Evolutionary conservation across 805 yeast genomes (phyloP).

Genomic region (Osmozyma mogii): DNA sequence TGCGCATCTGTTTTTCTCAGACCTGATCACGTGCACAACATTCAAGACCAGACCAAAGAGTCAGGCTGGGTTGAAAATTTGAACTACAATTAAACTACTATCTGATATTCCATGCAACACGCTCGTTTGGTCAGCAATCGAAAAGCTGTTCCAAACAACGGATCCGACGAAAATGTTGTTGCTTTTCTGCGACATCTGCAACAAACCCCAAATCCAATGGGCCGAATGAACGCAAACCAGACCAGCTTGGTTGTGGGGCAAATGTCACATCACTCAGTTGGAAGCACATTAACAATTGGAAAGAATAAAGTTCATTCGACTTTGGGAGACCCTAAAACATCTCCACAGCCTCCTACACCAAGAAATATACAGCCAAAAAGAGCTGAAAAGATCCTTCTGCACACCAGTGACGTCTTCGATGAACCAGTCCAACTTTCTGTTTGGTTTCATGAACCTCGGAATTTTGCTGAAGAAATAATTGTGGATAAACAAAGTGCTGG

Average conservation of each 20-base stretch:
- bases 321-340: not conserved
- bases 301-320: conserved; percentile 2
- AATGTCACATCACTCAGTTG: conserved; percentile 12
- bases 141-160: too few species aligned
- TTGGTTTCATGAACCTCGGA: conserved; percentile 66
- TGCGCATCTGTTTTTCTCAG: too few species aligned
- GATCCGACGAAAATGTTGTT: conserved; percentile 4
- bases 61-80: too few species aligned
- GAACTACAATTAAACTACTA: too few species aligned
- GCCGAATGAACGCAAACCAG: conserved; percentile 4
- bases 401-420: conserved; percentile 1
- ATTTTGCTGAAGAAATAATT: conserved; percentile 50
- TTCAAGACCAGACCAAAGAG: too few species aligned
- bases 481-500: conserved; percentile 54
- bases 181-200: conserved; percentile 9
- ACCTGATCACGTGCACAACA: too few species aligned
- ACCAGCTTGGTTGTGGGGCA: conserved; percentile 8
- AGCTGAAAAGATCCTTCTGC: conserved; percentile 2
- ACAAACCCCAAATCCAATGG: conserved; percentile 1
- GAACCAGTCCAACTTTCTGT: conserved; percentile 30
- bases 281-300: conserved; percentile 12
- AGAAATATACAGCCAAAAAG: not conserved
- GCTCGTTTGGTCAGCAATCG: conserved; percentile 6
- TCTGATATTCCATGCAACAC: conserved; percentile 8
- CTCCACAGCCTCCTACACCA: not conserved